These are phyloP conservation scores for Diaporthe citri DNA, from an alignment of 2,329 filamentous ascomycete species.

Conservation along the genomic window DNA sequence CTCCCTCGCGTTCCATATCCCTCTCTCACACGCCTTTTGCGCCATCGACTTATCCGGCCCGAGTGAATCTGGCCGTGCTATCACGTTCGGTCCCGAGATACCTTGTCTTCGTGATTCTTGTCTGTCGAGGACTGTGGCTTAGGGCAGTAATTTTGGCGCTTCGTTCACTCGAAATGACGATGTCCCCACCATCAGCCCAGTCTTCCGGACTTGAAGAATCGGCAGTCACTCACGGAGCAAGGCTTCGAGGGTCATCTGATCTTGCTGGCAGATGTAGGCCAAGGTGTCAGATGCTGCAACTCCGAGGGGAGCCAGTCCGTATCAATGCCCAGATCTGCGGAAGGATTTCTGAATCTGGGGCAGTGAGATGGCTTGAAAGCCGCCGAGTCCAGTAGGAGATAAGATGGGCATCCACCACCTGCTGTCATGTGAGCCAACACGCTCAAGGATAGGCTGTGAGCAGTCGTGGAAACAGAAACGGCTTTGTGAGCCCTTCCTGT, in stretches of 20 bases:
- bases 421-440: not conserved
- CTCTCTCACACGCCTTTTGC: not conserved
- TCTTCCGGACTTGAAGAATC: not conserved
- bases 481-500: constrained; percentile 25
- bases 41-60: constrained; percentile 1
- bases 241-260: constrained; percentile 16
- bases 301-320: not conserved
- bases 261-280: constrained; percentile 24
- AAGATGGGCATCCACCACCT: constrained; percentile 3
- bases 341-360: not conserved
- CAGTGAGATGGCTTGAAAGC: not conserved
- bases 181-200: not conserved
- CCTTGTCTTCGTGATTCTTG: not conserved
- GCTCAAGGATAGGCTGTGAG: not conserved
- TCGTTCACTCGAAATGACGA: not conserved
- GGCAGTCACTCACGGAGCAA: not conserved
- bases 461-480: not conserved
- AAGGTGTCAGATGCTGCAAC: constrained; percentile 34
- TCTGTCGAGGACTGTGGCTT: not conserved
- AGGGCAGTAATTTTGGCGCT: not conserved
- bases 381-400: constrained; percentile 16
- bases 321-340: not conserved
- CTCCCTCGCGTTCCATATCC: not conserved
- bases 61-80: not conserved
- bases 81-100: constrained; percentile 30